Percentiles rank a stretch among this genome's conserved stretches.
These are phyloP conservation scores for Akanthomyces uredinophilus DNA, from an alignment of 2,329 filamentous ascomycete genomes.

Conservation along the genomic window DNA sequence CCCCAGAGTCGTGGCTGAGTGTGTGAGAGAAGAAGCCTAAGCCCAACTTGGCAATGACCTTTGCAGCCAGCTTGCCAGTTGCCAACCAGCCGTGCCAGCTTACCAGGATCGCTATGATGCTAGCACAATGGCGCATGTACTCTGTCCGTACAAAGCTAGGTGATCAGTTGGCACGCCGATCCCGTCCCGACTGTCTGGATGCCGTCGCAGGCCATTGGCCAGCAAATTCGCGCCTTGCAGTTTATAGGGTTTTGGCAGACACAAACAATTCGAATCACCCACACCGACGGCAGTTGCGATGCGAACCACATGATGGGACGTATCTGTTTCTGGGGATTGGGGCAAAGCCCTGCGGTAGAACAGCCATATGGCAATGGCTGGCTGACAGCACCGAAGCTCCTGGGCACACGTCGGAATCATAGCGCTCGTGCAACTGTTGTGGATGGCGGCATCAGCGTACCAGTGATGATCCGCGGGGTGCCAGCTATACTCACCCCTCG, in stretches of 20 bases:
- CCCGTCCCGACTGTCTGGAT: constrained; percentile 12
- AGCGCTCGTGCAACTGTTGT: not conserved
- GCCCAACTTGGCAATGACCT: constrained; percentile 8
- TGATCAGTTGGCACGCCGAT: constrained; percentile 3
- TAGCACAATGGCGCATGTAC: not conserved
- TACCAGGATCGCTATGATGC: no score
- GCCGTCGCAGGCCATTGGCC: not conserved
- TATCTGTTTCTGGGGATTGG: not conserved
- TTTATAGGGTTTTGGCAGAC: not conserved
- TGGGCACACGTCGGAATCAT: not conserved
- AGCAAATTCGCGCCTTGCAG: not conserved
- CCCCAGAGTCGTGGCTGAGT: constrained; percentile 11
- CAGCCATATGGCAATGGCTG: not conserved
- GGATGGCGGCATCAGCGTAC: not conserved
- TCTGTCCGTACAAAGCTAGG: not conserved
- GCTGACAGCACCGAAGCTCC: not conserved
- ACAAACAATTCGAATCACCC: not conserved
- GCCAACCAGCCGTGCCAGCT: not conserved
- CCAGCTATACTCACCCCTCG: not conserved
- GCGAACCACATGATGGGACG: not conserved
- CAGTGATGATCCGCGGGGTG: not conserved
- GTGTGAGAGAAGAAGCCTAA: constrained; percentile 19
- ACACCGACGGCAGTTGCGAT: not conserved
- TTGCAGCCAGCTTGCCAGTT: not conserved
- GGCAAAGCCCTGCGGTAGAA: not conserved